These are phyloP conservation scores for Ophiocordyceps polyrhachis-furcata DNA, from an alignment of 2,329 filamentous ascomycete genomes.

Conservation along the genomic window DNA sequence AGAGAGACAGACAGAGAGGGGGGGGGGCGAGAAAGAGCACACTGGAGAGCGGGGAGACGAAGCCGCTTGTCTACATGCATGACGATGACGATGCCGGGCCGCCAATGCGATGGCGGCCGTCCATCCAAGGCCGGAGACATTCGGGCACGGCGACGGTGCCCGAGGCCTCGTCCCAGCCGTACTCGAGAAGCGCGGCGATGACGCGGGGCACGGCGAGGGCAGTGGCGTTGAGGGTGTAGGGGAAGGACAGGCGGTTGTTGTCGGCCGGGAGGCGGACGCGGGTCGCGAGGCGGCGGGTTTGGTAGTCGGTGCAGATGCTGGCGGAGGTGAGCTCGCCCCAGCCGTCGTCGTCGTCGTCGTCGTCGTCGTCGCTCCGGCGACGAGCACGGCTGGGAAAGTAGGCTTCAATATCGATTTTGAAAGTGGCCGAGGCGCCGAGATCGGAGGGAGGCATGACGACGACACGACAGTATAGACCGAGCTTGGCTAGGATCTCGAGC, in stretches of 20 bases:
- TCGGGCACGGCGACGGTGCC: slow-evolving; percentile 57
- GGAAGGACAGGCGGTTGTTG: slow-evolving; percentile 41
- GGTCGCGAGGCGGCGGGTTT: slow-evolving; percentile 66
- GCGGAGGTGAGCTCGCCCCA: slow-evolving; percentile 91
- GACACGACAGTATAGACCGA: slow-evolving; percentile 71
- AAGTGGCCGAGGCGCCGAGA: slow-evolving; percentile 68
- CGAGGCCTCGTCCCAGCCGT: slow-evolving; percentile 61
- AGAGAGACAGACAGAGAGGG: too few relatives aligned
- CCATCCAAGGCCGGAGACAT: slow-evolving; percentile 72
- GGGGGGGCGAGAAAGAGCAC: too few relatives aligned
- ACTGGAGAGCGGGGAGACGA: too few relatives aligned
- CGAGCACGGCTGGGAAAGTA: slow-evolving; percentile 64
- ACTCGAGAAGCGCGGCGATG: slow-evolving; percentile 74
- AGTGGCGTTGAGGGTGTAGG: slow-evolving; percentile 86
- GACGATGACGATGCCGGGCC: too few relatives aligned
- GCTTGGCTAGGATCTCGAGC: slow-evolving; percentile 56
- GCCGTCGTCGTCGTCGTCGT: slow-evolving; percentile 21
- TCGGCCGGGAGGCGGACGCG: slow-evolving; percentile 36
- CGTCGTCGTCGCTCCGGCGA: slow-evolving; percentile 13
- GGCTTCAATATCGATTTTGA: slow-evolving; percentile 87
- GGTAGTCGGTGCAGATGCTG: slow-evolving; percentile 89
- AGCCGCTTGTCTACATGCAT: too few relatives aligned
- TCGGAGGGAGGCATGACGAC: slow-evolving; percentile 84
- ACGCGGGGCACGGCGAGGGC: slow-evolving; percentile 82
- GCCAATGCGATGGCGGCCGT: slow-evolving; percentile 22